Base-by-base conservation (phyloP, 495 filamentous ascomycete genomes). In the Aspergillus hancockii region DNA sequence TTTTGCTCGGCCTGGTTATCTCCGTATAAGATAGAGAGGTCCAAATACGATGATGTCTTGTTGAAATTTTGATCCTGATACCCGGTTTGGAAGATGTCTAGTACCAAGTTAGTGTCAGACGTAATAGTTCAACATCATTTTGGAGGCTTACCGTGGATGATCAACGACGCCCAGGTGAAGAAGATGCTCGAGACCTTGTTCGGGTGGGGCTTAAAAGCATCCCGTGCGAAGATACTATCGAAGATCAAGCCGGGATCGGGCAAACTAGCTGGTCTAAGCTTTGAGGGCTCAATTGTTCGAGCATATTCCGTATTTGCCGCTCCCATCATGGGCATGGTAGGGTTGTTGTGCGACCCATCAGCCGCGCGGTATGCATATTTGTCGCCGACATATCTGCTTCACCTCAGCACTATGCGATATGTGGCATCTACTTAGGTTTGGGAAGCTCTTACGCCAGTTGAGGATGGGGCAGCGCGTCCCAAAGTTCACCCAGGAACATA, bases 331-430 rank as follows among this genome's bases (percentile, higher is more conserved):
- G 82, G 82, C 54, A 79, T 75, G 40, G 80, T 79, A 52, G 82
- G 79, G 65, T 84, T 85, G 67, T 86, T 85, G 64, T 84, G 81
- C 0, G 85, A 89, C n/a, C 89, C 89, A 74, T 92, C 89, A 2
- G 87, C 87, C 46, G 79, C 79, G n/a, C 89, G 81, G 64, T 90
- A 92, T 54, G 79, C 69, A 64, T 80, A 86, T 43, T 88, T 79
- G 53, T 87, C 81, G 22, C 88, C 88, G 63, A 90, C 74, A 62
- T 83, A 90, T 43, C 78, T 81, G 43, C 60, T 3, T n/a, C 8
- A 22, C 23, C 22, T 65, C 60, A 70, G 57, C 43, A n/a, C 23
- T 28, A 40, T 46, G 16, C 23, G 58, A 40, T 18, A 16, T 22
- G 13, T 30, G 19, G 25, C 19, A 10, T 16, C 14, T 21, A 10